Evolutionary conservation across 1,284 basidiomycete species (phyloP).

Genomic region (Anthracocystis setariae): DNA sequence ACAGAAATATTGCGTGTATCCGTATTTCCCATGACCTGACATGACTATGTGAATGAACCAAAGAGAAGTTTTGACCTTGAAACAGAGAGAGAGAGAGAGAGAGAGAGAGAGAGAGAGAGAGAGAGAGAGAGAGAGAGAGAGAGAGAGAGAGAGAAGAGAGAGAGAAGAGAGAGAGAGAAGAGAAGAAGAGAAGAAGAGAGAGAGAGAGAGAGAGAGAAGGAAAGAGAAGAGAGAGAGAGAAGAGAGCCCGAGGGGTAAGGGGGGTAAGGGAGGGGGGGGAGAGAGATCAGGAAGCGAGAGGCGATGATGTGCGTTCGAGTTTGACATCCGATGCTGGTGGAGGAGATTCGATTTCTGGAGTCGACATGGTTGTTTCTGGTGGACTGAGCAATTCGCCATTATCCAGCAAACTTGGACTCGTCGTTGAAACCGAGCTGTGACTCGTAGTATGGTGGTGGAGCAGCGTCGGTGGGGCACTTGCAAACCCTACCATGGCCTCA

Average conservation of each 20-base stretch:
- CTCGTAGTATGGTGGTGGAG: slow-evolving; percentile 19
- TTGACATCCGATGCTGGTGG: background rate
- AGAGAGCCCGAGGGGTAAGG: slow-evolving; percentile 9
- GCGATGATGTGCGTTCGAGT: slow-evolving; percentile 7
- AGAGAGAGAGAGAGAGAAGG: background rate
- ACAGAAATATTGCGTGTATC: too few relatives aligned
- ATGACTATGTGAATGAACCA: too few relatives aligned
- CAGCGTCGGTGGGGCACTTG: slow-evolving; percentile 4
- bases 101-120: too few relatives aligned
- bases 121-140: slow-evolving; percentile 8
- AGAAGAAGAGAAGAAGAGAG: background rate
- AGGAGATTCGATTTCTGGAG: slow-evolving; percentile 30
- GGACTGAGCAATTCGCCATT: slow-evolving; percentile 26
- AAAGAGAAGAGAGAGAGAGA: slow-evolving; percentile 2
- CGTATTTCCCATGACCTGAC: too few relatives aligned
- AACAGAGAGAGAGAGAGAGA: too few relatives aligned
- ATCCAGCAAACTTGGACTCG: slow-evolving; percentile 22
- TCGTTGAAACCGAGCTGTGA: slow-evolving; percentile 23
- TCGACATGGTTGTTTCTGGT: slow-evolving; percentile 28
- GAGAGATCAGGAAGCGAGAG: slow-evolving; percentile 7
- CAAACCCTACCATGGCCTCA: slow-evolving; percentile 1
- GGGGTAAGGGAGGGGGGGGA: background rate
- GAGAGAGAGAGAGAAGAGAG: slow-evolving; percentile 10
- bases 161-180: background rate
- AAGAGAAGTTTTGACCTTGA: too few relatives aligned